A percentile compares a stretch with the other conserved stretches of the same genome.
These are phyloP conservation scores for Gossypium longicalyx DNA, from an alignment of 345 rosid genomes.

Conservation along the genomic window DNA sequence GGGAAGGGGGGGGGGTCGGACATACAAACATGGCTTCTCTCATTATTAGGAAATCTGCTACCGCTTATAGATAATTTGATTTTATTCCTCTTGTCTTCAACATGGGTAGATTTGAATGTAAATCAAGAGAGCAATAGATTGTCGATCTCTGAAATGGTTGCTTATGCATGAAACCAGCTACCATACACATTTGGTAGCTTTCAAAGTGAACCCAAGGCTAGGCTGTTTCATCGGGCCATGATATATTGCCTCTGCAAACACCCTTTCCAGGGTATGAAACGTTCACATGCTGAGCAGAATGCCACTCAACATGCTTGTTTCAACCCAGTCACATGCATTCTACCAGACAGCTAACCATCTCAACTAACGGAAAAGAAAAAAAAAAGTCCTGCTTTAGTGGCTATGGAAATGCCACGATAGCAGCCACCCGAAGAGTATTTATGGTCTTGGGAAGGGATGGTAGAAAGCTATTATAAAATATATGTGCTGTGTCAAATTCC, in stretches of 20 bases:
- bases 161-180: constrained; percentile 2
- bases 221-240: background rate
- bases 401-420: background rate
- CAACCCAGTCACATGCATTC: constrained; percentile 10
- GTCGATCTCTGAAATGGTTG: background rate
- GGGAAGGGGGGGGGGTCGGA: background rate
- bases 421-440: too few species aligned
- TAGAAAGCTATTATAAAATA: background rate
- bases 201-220: background rate
- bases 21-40: constrained; percentile 3
- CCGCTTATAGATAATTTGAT: background rate
- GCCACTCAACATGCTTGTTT: background rate
- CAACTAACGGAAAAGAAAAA: background rate
- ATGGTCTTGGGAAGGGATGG: background rate
- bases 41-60: background rate
- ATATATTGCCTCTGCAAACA: background rate
- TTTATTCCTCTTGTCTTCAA: constrained; percentile 16
- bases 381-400: background rate
- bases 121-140: background rate
- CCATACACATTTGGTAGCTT: background rate
- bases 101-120: constrained; percentile 7
- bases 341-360: background rate
- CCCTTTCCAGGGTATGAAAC: background rate
- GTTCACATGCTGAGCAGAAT: background rate
- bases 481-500: background rate